phyloP scores from a whole-genome alignment of 768 basidiomycete genomes.

The Dioszegia aurantiaca region DNA sequence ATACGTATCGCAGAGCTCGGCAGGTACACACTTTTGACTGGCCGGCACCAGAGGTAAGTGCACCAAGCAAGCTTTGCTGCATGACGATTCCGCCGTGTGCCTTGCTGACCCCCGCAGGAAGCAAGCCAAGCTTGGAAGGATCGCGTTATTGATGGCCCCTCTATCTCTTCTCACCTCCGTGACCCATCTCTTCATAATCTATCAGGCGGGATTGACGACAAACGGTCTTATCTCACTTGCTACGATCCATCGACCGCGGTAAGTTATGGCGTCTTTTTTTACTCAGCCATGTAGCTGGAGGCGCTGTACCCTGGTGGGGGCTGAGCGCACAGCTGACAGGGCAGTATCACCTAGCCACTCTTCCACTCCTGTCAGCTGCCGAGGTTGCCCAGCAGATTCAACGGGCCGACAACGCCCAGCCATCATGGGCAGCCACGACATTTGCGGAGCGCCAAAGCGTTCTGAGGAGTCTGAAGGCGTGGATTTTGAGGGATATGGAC shows the following conservation, averaged over 20 bases:
- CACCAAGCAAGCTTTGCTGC: too few relatives aligned
- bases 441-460: conserved; percentile 79
- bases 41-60: conserved; percentile 60
- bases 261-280: conserved; percentile 18
- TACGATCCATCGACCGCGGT: conserved; percentile 83
- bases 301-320: too few relatives aligned
- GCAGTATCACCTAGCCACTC: conserved; percentile 68
- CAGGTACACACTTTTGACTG: conserved; percentile 36
- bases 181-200: conserved; percentile 29
- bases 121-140: conserved; percentile 32
- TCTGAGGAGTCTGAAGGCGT: conserved; percentile 79
- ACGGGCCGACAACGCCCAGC: conserved; percentile 65
- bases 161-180: conserved; percentile 32
- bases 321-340: conserved; percentile 1
- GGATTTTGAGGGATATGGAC: conserved; percentile 89
- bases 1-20: conserved; percentile 8
- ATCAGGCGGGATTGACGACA: conserved; percentile 18
- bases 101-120: conserved; percentile 25
- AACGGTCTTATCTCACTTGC: conserved; percentile 71
- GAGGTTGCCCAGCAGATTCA: conserved; percentile 74
- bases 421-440: conserved; percentile 68
- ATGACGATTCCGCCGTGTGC: too few relatives aligned
- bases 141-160: conserved; percentile 36
- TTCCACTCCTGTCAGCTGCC: conserved; percentile 67
- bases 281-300: too few relatives aligned